These are phyloP conservation scores for Ziziphus jujuba DNA, from an alignment of 306 rosid species.

Conservation along the genomic window DNA sequence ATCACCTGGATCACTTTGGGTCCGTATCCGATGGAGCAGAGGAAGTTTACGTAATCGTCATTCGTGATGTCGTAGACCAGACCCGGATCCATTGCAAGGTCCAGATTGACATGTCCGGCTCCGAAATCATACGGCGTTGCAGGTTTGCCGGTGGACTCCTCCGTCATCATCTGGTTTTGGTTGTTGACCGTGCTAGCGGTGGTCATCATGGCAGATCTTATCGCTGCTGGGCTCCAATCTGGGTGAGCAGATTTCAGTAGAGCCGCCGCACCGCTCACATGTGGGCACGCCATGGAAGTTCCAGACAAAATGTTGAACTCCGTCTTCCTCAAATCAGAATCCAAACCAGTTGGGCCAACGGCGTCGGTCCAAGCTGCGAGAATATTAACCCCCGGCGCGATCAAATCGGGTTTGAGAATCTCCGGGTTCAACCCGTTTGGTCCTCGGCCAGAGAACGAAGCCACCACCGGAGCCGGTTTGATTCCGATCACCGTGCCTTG, in stretches of 20 bases:
- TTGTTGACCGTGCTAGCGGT: constrained; percentile 58
- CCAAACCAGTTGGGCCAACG: constrained; percentile 79
- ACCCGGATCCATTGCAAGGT: constrained; percentile 82
- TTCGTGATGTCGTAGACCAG: constrained; percentile 63
- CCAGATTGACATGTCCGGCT: constrained; percentile 72
- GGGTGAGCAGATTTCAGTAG: constrained; percentile 83
- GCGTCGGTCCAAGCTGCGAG: constrained; percentile 86
- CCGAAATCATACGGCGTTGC: constrained; percentile 78
- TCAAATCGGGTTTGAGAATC: constrained; percentile 80
- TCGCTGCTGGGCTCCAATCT: constrained; percentile 86
- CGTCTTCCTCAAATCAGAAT: constrained; percentile 52
- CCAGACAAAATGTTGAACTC: constrained; percentile 88
- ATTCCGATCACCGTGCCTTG: constrained; percentile 76
- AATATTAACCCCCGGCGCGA: constrained; percentile 88
- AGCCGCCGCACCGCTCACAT: constrained; percentile 88
- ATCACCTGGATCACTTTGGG: constrained; percentile 72
- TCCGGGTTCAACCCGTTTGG: constrained; percentile 71
- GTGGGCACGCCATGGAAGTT: constrained; percentile 95
- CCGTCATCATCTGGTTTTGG: constrained; percentile 50
- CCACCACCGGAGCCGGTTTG: constrained; percentile 86
- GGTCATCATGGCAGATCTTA: constrained; percentile 91
- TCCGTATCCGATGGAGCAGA: constrained; percentile 61
- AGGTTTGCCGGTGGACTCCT: constrained; percentile 64
- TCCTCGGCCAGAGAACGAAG: constrained; percentile 83
- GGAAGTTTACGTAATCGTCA: constrained; percentile 58